Evolutionary conservation across 106 monocot species (phyloP), one percentile per base, ranked within the genome.

Genomic region (Vanilla planifolia): DNA sequence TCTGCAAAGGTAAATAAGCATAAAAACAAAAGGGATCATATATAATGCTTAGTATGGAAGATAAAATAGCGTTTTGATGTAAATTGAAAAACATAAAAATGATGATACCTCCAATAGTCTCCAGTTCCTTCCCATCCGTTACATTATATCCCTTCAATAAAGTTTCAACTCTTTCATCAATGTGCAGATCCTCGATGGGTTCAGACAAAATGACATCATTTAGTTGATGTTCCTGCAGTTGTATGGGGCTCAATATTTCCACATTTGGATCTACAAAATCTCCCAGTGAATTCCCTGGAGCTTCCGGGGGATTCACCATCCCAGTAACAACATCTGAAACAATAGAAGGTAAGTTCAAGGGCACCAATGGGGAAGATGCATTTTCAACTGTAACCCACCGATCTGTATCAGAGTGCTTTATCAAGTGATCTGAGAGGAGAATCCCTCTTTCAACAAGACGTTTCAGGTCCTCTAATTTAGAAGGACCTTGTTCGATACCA

Each of bases 301-400:
- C 84, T 68, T 92, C 85, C 25, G 92, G 87, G 29, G 88, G 79
- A 23, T 75, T 88, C 16, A 67, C 92, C 76, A 79, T 71, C 63
- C 72, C 71, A 60, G 88, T 85, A 33, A 84, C 69, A 43, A 55
- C 65, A 71, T 92, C 92, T 58, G 88, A 93, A 76, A 77, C 79
- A 66, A 92, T 48, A 50, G 82, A 80, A 2, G 64, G 61, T 60
- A 67, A 73, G 48, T 71, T 64, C 25, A 60, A 58, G 28, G 51
- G 52, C 37, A 85, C 77, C 77, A 99, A 65, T 0, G 98, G 98
- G 55, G 98, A 92, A 37, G 77, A 70, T 6, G 98, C 98, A 79
- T 99, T 92, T 74, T 99, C 98, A 77, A 99, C 80, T 66, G 98
- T 99, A 55, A 92, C 76, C 98, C 98, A 99, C 17, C 75, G 71